Conservation (phyloP, 2,329 filamentous ascomycete species). For the Fusarium floridanum region DNA sequence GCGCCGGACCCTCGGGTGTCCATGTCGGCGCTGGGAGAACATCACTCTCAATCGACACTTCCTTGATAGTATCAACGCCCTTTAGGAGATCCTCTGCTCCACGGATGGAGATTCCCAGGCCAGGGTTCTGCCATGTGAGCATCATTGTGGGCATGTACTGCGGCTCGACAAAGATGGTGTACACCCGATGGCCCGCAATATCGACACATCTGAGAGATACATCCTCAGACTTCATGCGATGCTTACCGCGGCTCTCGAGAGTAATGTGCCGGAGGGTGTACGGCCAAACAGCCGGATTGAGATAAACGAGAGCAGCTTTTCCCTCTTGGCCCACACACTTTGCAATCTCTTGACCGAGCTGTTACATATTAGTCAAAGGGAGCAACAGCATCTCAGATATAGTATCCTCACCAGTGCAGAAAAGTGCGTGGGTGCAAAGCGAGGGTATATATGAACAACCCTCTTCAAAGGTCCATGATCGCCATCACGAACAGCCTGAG, state of each 20-base stretch:
- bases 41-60: slow-evolving; percentile 48
- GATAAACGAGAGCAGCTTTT: slow-evolving; percentile 47
- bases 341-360: slow-evolving; percentile 56
- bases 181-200: slow-evolving; percentile 57
- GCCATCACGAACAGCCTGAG: slow-evolving; percentile 57
- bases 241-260: slow-evolving; percentile 52
- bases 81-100: slow-evolving; percentile 59
- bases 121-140: slow-evolving; percentile 61
- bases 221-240: slow-evolving; percentile 51
- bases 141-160: slow-evolving; percentile 53
- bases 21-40: slow-evolving; percentile 52
- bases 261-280: slow-evolving; percentile 50
- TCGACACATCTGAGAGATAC: slow-evolving; percentile 58
- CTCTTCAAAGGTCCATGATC: slow-evolving; percentile 51
- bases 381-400: background rate
- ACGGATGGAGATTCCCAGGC: slow-evolving; percentile 61
- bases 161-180: slow-evolving; percentile 57
- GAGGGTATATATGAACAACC: slow-evolving; percentile 61
- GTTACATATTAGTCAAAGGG: background rate
- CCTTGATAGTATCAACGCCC: slow-evolving; percentile 50
- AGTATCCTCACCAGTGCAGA: slow-evolving; percentile 48
- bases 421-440: slow-evolving; percentile 58
- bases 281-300: slow-evolving; percentile 50
- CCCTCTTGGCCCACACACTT: slow-evolving; percentile 47
- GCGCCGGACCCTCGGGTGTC: slow-evolving; percentile 54